Conservation (phyloP, 2,329 filamentous ascomycete species). For the Phyllosticta citriasiana region DNA sequence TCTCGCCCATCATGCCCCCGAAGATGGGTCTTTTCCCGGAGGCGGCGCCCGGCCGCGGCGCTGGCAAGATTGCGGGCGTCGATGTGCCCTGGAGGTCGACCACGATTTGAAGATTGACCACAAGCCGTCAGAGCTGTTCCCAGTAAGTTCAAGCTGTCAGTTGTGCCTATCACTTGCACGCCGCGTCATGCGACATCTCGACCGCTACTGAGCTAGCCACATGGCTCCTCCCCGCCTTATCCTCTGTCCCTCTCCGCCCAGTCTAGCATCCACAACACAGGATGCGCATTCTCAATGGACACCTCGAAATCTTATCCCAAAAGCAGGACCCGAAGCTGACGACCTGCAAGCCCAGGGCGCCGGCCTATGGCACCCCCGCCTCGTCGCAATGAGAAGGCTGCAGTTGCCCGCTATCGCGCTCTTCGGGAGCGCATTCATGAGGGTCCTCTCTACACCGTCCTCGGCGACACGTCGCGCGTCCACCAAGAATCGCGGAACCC, state of each 20-base stretch:
- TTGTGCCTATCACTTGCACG: not conserved
- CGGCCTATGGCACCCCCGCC: constrained; percentile 22
- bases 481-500: constrained; percentile 24
- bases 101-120: constrained; percentile 27
- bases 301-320: not conserved
- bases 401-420: constrained; percentile 40
- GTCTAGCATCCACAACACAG: not conserved
- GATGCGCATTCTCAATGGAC: not conserved
- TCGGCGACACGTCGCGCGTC: constrained; percentile 38
- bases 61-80: constrained; percentile 32
- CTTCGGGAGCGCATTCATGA: constrained; percentile 48
- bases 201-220: not conserved
- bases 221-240: not conserved
- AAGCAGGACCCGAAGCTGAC: not conserved
- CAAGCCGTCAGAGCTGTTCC: constrained; percentile 32
- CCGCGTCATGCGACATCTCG: not conserved
- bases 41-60: constrained; percentile 22
- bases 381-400: constrained; percentile 34
- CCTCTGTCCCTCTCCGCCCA: not conserved
- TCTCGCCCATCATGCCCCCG: not conserved
- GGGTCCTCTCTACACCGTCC: constrained; percentile 49
- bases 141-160: constrained; percentile 19
- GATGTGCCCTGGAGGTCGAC: constrained; percentile 33
- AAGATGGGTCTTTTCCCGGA: constrained; percentile 12
- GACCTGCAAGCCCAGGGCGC: constrained; percentile 3